Percentiles rank a stretch among this genome's conserved stretches.
phyloP scores from a whole-genome alignment of 352 stramenopile genomes.

The Elongisporangium undulatum region DNA sequence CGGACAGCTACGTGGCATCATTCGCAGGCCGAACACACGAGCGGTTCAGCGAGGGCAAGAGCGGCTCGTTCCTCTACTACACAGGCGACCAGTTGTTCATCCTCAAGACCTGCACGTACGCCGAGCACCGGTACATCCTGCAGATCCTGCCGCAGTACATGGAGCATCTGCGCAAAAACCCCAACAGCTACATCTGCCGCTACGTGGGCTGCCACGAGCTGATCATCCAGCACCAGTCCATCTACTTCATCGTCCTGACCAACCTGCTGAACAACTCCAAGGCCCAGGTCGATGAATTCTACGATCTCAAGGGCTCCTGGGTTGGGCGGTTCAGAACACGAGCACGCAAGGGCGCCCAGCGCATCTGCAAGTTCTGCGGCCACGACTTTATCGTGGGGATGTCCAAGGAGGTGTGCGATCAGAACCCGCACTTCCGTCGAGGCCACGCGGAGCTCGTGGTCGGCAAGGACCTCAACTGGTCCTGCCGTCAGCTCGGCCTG shows the following conservation, averaged over 20 bases:
- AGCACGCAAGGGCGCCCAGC: constrained; percentile 62
- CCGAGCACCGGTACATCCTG: constrained; percentile 78
- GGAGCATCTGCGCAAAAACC: constrained; percentile 67
- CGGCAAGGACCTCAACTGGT: constrained; percentile 88
- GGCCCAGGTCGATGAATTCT: constrained; percentile 85
- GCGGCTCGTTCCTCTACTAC: constrained; percentile 88
- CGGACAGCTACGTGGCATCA: constrained; percentile 70
- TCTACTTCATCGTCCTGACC: constrained; percentile 86
- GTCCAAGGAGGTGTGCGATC: constrained; percentile 70
- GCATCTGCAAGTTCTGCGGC: constrained; percentile 85
- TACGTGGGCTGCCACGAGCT: constrained; percentile 88
- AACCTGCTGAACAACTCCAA: constrained; percentile 87
- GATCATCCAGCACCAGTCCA: constrained; percentile 80
- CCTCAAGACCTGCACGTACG: constrained; percentile 85
- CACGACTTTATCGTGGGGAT: constrained; percentile 85
- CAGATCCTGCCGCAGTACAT: constrained; percentile 89
- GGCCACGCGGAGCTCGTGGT: constrained; percentile 77
- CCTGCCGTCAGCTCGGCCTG: constrained; percentile 66
- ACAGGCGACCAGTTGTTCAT: constrained; percentile 87
- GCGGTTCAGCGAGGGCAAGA: constrained; percentile 88
- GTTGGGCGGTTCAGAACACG: constrained; percentile 70
- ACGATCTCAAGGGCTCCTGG: constrained; percentile 90
- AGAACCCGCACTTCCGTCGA: constrained; percentile 52
- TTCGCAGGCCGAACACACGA: constrained; percentile 79
- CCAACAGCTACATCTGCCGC: constrained; percentile 84